Evolutionary conservation across 2,329 filamentous ascomycete species (phyloP).

Genomic region (Pestalotiopsis sp.): DNA sequence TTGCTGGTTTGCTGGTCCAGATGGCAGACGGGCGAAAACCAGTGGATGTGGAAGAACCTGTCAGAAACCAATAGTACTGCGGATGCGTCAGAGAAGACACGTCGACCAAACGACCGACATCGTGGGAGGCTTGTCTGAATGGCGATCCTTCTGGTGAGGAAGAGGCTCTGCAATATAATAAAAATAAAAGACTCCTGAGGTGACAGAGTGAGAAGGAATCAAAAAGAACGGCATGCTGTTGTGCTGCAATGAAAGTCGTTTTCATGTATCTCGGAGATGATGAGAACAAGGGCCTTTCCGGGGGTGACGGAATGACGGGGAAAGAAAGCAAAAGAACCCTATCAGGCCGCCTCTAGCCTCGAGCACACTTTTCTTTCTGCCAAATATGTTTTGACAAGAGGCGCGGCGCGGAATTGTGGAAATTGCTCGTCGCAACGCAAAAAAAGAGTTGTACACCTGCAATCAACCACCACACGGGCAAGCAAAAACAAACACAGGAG

Average conservation of each 20-base stretch:
- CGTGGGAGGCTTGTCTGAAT: neutral
- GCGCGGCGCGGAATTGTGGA: conserved; percentile 8
- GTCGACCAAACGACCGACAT: neutral
- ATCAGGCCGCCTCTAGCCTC: neutral
- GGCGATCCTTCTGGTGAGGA: neutral
- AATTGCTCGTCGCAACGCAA: neutral
- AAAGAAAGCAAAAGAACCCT: conserved; percentile 6
- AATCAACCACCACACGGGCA: neutral
- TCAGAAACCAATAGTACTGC: neutral
- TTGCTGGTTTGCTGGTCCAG: neutral
- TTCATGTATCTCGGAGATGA: conserved; percentile 12
- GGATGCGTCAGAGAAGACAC: neutral
- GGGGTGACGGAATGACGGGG: neutral
- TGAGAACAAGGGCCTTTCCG: neutral
- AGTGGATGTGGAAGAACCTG: neutral
- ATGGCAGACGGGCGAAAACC: neutral
- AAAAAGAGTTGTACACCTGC: neutral
- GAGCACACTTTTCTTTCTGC: neutral
- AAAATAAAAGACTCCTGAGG: neutral
- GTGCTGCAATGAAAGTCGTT: neutral
- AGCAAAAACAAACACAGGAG: neutral
- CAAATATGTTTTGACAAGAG: neutral
- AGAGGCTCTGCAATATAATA: neutral
- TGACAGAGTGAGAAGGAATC: neutral
- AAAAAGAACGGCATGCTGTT: neutral